Evolutionary conservation across 176 grass and related monocot species (phyloP).

Genomic region (Saccharum officinarum): DNA sequence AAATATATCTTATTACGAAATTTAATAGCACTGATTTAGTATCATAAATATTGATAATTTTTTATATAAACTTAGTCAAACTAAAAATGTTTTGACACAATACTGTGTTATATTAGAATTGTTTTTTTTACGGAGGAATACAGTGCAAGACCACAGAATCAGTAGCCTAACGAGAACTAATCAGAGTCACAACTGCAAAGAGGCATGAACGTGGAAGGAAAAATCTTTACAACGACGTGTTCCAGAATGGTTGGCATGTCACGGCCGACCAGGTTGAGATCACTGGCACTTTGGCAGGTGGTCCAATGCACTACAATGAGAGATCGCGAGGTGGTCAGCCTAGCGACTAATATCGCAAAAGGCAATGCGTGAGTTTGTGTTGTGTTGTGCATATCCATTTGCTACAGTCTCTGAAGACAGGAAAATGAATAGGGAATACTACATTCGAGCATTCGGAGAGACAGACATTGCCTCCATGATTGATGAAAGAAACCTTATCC

Average conservation of each 20-base stretch:
- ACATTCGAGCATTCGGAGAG: neutral
- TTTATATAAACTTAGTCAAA: too few species aligned
- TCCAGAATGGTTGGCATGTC: neutral
- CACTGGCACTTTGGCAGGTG: neutral
- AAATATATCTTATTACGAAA: neutral
- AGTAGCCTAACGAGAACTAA: neutral
- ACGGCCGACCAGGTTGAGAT: neutral
- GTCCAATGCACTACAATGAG: neutral
- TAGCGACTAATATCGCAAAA: neutral
- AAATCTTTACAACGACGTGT: neutral
- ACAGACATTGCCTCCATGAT: neutral
- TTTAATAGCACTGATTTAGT: neutral
- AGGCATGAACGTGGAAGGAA: neutral
- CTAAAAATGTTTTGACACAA: neutral
- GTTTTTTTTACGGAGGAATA: too few species aligned
- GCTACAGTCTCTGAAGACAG: slow-evolving; percentile 5
- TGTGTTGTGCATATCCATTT: slow-evolving; percentile 2
- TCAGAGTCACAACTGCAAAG: neutral
- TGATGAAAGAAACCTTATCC: too few species aligned
- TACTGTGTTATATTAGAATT: too few species aligned
- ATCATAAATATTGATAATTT: neutral
- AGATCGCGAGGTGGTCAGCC: neutral
- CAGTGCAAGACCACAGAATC: neutral
- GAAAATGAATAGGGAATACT: neutral
- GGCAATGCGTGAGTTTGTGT: neutral